Percentiles rank a stretch among this genome's conserved stretches.
These are phyloP conservation scores for sunflower (Helianthus annuus) DNA, from an alignment of 129 eudicot species.

Conservation along the genomic window DNA sequence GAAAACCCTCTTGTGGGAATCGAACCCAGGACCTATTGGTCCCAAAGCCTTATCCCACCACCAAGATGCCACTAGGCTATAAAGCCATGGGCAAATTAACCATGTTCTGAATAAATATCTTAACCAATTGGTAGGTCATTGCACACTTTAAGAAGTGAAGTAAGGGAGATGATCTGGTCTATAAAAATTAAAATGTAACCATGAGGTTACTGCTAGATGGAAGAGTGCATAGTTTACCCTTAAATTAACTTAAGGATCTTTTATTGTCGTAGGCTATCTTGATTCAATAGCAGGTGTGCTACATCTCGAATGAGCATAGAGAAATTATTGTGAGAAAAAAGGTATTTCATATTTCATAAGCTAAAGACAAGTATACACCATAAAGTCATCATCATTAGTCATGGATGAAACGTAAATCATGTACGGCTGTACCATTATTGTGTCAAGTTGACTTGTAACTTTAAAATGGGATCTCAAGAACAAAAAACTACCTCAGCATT, in stretches of 20 bases:
- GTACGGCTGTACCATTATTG: background rate
- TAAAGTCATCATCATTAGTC: constrained; percentile 3
- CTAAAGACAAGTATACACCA: constrained; percentile 2
- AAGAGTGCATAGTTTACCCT: background rate
- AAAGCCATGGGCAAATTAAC: too few species aligned
- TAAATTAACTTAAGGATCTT: background rate
- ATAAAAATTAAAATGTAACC: background rate
- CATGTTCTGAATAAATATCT: constrained; percentile 16
- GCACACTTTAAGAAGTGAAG: constrained; percentile 29
- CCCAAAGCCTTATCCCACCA: too few species aligned
- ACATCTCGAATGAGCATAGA: background rate
- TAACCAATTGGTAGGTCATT: constrained; percentile 28
- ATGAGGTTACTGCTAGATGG: background rate
- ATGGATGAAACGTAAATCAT: constrained; percentile 8
- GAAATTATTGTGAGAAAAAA: background rate
- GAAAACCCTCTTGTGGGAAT: too few species aligned
- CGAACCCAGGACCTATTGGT: too few species aligned
- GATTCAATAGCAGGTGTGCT: constrained; percentile 12
- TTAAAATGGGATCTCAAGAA: too few species aligned
- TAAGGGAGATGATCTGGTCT: constrained; percentile 89
- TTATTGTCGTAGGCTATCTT: background rate
- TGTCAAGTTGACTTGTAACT: too few species aligned
- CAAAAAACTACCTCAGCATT: too few species aligned
- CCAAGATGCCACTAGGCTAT: too few species aligned
- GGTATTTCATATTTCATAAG: background rate